Conservation (phyloP, 208 protist species). For the Acanthamoeba castellanii region DNA sequence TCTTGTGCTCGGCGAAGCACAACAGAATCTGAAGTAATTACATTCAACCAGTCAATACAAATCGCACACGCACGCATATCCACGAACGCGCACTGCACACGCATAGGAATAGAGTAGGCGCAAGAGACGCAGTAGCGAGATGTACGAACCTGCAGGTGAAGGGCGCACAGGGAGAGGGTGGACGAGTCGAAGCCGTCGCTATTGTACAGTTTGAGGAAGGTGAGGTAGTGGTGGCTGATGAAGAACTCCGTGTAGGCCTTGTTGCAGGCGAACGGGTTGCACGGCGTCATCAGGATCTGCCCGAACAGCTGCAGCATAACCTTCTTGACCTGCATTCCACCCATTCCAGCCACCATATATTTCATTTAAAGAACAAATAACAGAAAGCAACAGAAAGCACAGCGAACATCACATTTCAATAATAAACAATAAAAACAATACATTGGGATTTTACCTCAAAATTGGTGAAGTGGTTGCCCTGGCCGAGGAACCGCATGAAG, state of each 20-base stretch:
- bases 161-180: constrained; percentile 61
- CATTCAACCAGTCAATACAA: background rate
- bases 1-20: constrained; percentile 69
- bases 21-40: constrained; percentile 26
- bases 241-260: constrained; percentile 69
- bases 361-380: background rate
- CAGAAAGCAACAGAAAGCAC: too few relatives aligned
- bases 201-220: constrained; percentile 74
- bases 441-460: background rate
- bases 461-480: constrained; percentile 64
- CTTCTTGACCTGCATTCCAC: constrained; percentile 67
- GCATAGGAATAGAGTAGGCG: background rate
- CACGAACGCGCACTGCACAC: background rate
- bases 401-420: too few relatives aligned
- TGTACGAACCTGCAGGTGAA: background rate
- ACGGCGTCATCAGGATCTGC: constrained; percentile 57
- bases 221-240: constrained; percentile 75
- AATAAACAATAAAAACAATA: background rate
- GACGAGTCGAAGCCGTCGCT: constrained; percentile 57
- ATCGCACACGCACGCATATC: background rate
- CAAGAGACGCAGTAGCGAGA: background rate
- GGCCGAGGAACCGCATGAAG: constrained; percentile 46
- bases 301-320: constrained; percentile 69
- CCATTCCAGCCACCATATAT: background rate
- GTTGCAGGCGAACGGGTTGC: constrained; percentile 51